Evolutionary conservation across 805 yeast species (phyloP), one percentile per base, ranked within the genome.

Genomic region (Metschnikowia vanudenii): DNA sequence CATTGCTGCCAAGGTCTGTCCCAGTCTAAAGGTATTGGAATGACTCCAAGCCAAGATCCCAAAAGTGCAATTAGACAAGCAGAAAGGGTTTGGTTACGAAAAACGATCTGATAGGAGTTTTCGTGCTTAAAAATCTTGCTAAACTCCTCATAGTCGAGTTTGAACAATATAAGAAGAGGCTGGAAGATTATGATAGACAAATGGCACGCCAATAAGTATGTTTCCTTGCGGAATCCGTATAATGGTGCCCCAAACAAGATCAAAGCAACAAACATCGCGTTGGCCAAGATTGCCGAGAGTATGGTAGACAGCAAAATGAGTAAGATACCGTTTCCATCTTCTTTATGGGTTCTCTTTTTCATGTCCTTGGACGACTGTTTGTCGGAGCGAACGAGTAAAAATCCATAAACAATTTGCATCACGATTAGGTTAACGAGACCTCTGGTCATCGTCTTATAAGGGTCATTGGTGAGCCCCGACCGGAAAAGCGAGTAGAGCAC

Each of bases 11-110:
- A 92, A 20, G 85, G 88, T 57, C 98, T 76, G 63, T 92, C 99
- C 99, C 99, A 92, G 65, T 92, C 99, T 49, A 94, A 73, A 0
- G 98, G 97, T 48, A 94, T 90, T 1, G 96, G 98, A 31, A 88
- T 65, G 2, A 92, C 96, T 13, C 98, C 97, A 1, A 89, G 54
- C 98, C 98, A 92, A 6, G 91, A 81, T 1, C 97, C 96, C 10
- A 85, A 48, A 1, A 67, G 35, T 2, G 61, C 56, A 36, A 59
- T 44, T n/a, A 67, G 56, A 17, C 62, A 48, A 14, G 67, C 53
- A 8, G 63, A 54, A 30, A 71, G 54, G 2, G 65, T 53, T 13
- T 58, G 63, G 49, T 69, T 61, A 19, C 51, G 45, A 34, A 62
- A 59, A 1, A 71, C 51, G 5, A 47, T 39, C 22, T 84, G 47